phyloP scores from a whole-genome alignment of 805 yeast genomes.

The Yarrowia sp. region DNA sequence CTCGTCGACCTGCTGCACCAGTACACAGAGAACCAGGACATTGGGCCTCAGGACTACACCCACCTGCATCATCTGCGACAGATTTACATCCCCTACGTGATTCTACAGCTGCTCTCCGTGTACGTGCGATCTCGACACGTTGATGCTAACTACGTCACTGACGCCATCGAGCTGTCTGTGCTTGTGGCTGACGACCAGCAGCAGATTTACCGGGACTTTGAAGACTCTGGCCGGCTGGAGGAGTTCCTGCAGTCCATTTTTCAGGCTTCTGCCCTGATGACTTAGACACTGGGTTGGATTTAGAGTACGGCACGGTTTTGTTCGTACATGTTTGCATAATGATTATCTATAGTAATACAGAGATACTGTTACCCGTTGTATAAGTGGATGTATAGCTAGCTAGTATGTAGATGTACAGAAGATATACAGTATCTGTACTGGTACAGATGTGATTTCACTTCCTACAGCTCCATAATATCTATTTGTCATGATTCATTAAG shows the following conservation, averaged over 20 bases:
- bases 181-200: constrained; percentile 64
- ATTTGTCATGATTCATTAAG: background rate
- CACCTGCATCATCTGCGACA: constrained; percentile 55
- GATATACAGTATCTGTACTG: too few species aligned
- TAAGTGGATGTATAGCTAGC: too few species aligned
- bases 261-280: background rate
- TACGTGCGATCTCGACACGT: constrained; percentile 44
- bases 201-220: constrained; percentile 60
- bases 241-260: constrained; percentile 43
- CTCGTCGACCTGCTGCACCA: constrained; percentile 21
- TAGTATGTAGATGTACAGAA: too few species aligned
- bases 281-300: too few species aligned
- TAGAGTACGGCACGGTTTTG: too few species aligned
- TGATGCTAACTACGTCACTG: constrained; percentile 47
- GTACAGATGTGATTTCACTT: too few species aligned
- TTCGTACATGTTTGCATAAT: background rate
- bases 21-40: background rate
- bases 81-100: constrained; percentile 67
- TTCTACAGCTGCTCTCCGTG: constrained; percentile 63
- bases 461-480: too few species aligned
- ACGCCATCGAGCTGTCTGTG: constrained; percentile 58
- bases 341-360: background rate
- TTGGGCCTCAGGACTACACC: constrained; percentile 38
- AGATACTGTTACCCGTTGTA: too few species aligned
- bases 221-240: constrained; percentile 51